Evolutionary conservation across 768 basidiomycete species (phyloP).

Genomic region (Leccinum olivaceopallidum): DNA sequence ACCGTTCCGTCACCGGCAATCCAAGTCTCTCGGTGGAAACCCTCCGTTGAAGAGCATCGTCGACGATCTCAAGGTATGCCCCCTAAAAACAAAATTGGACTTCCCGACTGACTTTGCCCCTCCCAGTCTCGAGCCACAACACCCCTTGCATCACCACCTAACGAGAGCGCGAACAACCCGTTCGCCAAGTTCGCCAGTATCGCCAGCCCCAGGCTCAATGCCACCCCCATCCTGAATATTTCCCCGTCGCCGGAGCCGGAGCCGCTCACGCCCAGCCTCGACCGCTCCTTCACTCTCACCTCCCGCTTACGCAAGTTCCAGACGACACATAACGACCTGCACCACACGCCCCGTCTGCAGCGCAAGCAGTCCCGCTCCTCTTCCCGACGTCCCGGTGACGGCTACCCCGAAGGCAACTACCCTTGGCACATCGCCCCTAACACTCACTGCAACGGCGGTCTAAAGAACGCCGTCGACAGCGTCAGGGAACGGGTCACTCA

Average conservation of each 20-base stretch:
- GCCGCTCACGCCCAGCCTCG: conserved; percentile 17
- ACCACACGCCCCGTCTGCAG: conserved; percentile 40
- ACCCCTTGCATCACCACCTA: conserved; percentile 43
- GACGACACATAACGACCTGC: conserved; percentile 48
- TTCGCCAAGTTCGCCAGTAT: conserved; percentile 51
- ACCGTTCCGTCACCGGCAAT: conserved; percentile 20
- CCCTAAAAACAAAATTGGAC: background rate
- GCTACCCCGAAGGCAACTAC: conserved; percentile 31
- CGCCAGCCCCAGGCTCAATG: conserved; percentile 26
- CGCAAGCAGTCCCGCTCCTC: conserved; percentile 56
- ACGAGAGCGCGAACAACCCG: conserved; percentile 58
- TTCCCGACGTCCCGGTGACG: conserved; percentile 42
- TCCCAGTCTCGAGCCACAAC: conserved; percentile 41
- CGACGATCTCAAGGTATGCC: conserved; percentile 68
- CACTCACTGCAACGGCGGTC: conserved; percentile 77
- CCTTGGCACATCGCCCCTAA: conserved; percentile 58
- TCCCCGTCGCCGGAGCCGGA: conserved; percentile 1
- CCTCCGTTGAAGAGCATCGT: conserved; percentile 67
- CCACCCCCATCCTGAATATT: conserved; percentile 6
- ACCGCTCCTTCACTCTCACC: conserved; percentile 26
- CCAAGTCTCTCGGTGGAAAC: conserved; percentile 21
- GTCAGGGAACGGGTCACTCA: conserved; percentile 53
- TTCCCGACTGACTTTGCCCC: background rate
- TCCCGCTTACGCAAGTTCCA: conserved; percentile 46
- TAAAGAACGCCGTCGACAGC: conserved; percentile 79